Percentiles rank a stretch among this genome's conserved stretches.
Conservation (phyloP, 2,329 filamentous ascomycete species). For the Fusarium agapanthi region DNA sequence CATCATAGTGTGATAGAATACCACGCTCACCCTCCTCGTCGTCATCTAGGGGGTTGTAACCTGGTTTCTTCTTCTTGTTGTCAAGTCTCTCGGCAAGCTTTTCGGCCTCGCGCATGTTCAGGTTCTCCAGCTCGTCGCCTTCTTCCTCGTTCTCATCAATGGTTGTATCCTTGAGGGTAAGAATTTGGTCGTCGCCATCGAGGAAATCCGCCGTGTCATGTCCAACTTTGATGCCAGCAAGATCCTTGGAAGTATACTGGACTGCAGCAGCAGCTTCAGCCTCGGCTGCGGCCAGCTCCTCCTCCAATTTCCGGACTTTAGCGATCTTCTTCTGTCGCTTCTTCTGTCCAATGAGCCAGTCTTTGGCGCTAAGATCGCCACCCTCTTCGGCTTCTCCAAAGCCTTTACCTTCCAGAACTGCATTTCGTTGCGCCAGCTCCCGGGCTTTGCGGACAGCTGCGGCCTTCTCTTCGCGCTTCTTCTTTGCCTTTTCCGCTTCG, state of each 20-base stretch:
- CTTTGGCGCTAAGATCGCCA: slow-evolving; percentile 77
- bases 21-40: slow-evolving; percentile 71
- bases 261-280: slow-evolving; percentile 67
- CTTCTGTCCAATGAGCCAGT: slow-evolving; percentile 90
- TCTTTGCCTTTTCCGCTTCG: slow-evolving; percentile 80
- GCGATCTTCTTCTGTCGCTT: slow-evolving; percentile 94
- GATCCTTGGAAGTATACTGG: slow-evolving; percentile 83
- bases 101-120: slow-evolving; percentile 76
- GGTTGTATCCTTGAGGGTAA: slow-evolving; percentile 93
- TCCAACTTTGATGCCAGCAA: slow-evolving; percentile 90
- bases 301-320: slow-evolving; percentile 74
- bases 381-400: slow-evolving; percentile 78
- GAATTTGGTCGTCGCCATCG: slow-evolving; percentile 84
- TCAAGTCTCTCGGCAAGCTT: slow-evolving; percentile 79
- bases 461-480: slow-evolving; percentile 80
- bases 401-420: slow-evolving; percentile 81
- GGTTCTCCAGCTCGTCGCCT: slow-evolving; percentile 88
- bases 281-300: slow-evolving; percentile 82
- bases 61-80: slow-evolving; percentile 87
- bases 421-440: slow-evolving; percentile 80
- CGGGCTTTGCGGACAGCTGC: slow-evolving; percentile 87
- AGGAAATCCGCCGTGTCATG: slow-evolving; percentile 86
- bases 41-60: slow-evolving; percentile 84
- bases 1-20: slow-evolving; percentile 91
- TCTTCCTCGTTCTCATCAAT: slow-evolving; percentile 86